A percentile compares a stretch with the other conserved stretches of the same genome.
These are phyloP conservation scores for Oryza coarctata DNA, from an alignment of 176 grass and related monocot genomes.

Conservation along the genomic window DNA sequence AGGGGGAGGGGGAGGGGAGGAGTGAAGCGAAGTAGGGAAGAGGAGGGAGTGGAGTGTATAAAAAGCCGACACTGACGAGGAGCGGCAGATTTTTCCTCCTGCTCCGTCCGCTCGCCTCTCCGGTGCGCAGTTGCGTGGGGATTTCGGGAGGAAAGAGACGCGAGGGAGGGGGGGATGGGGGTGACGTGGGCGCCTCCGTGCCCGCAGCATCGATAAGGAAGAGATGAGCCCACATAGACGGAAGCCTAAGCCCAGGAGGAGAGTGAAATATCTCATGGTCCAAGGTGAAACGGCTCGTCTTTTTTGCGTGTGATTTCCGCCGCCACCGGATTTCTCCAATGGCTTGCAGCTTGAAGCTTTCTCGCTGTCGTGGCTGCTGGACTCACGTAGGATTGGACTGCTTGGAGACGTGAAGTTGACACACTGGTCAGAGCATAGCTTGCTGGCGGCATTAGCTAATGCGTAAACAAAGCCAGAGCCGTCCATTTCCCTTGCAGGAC, in stretches of 20 bases:
- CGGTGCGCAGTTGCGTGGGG: constrained; percentile 48
- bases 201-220: constrained; percentile 48
- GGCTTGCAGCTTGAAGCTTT: background rate
- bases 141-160: background rate
- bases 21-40: background rate
- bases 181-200: constrained; percentile 40
- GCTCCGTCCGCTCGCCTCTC: background rate
- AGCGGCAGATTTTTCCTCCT: constrained; percentile 29
- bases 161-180: background rate
- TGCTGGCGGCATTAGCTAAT: background rate
- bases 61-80: constrained; percentile 22
- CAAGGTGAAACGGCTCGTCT: background rate
- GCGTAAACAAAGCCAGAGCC: background rate
- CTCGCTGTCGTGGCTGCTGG: background rate
- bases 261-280: background rate
- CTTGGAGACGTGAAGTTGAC: background rate
- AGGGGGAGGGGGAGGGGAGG: background rate
- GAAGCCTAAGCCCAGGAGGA: background rate
- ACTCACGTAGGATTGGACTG: background rate
- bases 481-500: background rate
- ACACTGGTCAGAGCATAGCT: background rate
- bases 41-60: constrained; percentile 11
- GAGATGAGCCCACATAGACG: constrained; percentile 41
- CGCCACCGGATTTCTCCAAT: background rate
- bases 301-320: background rate